Evolutionary conservation across 768 basidiomycete species (phyloP).

Genomic region (Tricholoma flavovirens): DNA sequence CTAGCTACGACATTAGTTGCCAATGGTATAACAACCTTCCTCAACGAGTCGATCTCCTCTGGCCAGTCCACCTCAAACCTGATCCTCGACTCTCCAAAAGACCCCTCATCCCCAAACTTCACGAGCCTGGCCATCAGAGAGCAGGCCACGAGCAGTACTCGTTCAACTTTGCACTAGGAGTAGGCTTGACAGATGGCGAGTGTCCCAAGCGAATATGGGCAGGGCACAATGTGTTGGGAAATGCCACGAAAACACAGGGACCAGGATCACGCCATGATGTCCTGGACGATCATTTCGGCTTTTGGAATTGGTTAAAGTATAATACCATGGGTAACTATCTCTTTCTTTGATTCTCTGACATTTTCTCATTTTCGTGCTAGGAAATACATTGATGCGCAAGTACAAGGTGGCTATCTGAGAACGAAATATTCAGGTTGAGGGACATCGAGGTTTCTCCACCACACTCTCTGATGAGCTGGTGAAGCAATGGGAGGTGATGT

Average conservation of each 20-base stretch:
- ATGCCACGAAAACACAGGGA: conserved; percentile 29
- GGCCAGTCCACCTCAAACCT: too few relatives aligned
- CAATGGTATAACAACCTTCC: too few relatives aligned
- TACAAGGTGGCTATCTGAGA: background rate
- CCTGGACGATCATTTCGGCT: conserved; percentile 3
- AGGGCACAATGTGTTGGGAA: conserved; percentile 8
- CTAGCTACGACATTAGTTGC: too few relatives aligned
- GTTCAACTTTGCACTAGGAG: too few relatives aligned
- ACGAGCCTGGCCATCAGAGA: too few relatives aligned
- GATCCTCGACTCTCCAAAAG: too few relatives aligned
- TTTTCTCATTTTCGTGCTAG: background rate
- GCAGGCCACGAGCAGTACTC: too few relatives aligned
- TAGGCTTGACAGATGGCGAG: too few relatives aligned
- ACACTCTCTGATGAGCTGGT: background rate
- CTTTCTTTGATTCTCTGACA: too few relatives aligned
- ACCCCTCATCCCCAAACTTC: too few relatives aligned
- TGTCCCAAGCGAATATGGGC: too few relatives aligned
- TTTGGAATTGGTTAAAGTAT: background rate
- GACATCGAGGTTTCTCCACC: background rate
- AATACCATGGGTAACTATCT: background rate
- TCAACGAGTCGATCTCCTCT: too few relatives aligned
- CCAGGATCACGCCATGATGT: conserved; percentile 10
- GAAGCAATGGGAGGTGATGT: background rate
- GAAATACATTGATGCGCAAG: background rate
- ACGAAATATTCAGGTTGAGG: background rate